Evolutionary conservation across 345 rosid genomes (phyloP), one percentile per base, ranked within the genome.

Genomic region (Clarkia xantiana): DNA sequence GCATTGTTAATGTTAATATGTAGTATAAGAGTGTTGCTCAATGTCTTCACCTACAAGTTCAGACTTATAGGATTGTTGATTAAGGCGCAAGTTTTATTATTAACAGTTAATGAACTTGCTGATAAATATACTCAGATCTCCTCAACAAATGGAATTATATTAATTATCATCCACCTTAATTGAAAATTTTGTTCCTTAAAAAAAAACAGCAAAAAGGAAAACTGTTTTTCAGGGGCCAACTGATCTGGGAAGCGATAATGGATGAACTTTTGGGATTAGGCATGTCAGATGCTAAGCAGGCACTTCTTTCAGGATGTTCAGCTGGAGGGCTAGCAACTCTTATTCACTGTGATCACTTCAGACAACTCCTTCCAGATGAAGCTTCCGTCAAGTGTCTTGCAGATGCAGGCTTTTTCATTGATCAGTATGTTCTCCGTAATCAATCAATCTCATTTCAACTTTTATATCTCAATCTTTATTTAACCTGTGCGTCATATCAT

Each of bases 321-420:
- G 94, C 97, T 42, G 97, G 97, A 45, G 96, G 94, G 14, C 72
- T 90, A 73, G 93, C 97, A 51, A 58, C 96, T 50, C 74, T 86
- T 56, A 81, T 83, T 55, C 94, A 86, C 50, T 90, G 96, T 47
- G 94, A 90, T 55, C 65, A 73, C 63, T 90, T 81, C 65, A 75
- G 67, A 18, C 71, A 77, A 52, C 77, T 47, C 67, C 43, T 90
- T 55, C 84, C 94, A 0, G 79, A 83, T 67, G 72, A 61, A 49
- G 77, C 75, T 16, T 55, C 72, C 53, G 88, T 90, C 58, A 90
- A 90, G 70, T 90, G 94, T 66, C 84, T 90, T 71, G 85, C 91
- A n/a, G 95, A 83, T 69, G 97, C 79, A 60, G 80, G 84, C 55
- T 83, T 67, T 74, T 87, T 87, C 63, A 90, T 87, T 65, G 82